Evolutionary conservation across 2,329 filamentous ascomycete species (phyloP).

Genomic region (Scedosporium dehoogii): DNA sequence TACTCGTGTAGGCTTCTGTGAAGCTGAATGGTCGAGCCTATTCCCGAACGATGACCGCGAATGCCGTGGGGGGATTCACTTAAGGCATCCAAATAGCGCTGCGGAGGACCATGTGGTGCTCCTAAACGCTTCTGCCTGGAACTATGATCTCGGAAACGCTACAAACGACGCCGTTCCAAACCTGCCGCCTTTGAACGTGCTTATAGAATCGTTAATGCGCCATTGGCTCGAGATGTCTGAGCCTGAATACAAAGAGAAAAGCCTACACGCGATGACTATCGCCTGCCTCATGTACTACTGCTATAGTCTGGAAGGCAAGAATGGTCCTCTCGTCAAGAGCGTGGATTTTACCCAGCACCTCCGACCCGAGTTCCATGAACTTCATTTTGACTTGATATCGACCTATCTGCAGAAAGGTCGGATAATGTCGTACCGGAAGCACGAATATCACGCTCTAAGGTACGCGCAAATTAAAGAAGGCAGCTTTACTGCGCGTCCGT

Average conservation of each 20-base stretch:
- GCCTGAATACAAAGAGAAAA: neutral
- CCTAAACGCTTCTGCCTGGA: neutral
- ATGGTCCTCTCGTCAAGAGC: neutral
- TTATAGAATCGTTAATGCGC: neutral
- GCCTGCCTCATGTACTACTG: neutral
- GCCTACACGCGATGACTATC: neutral
- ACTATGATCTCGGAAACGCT: neutral
- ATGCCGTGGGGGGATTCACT: neutral
- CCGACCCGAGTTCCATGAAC: neutral
- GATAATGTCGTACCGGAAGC: neutral
- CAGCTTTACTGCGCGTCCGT: neutral
- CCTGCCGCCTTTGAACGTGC: neutral
- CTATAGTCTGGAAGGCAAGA: neutral
- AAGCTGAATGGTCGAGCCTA: neutral
- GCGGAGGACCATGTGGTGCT: neutral
- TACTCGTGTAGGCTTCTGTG: neutral
- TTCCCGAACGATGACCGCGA: neutral
- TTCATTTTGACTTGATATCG: neutral
- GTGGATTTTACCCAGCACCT: neutral
- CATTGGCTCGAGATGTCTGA: neutral
- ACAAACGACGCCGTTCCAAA: neutral
- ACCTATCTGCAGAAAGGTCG: neutral
- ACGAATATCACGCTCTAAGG: neutral
- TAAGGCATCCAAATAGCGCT: neutral
- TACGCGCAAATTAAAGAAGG: neutral